phyloP scores from a whole-genome alignment of 148 eudicot species.

The Amaranthus hypochondriacus region DNA sequence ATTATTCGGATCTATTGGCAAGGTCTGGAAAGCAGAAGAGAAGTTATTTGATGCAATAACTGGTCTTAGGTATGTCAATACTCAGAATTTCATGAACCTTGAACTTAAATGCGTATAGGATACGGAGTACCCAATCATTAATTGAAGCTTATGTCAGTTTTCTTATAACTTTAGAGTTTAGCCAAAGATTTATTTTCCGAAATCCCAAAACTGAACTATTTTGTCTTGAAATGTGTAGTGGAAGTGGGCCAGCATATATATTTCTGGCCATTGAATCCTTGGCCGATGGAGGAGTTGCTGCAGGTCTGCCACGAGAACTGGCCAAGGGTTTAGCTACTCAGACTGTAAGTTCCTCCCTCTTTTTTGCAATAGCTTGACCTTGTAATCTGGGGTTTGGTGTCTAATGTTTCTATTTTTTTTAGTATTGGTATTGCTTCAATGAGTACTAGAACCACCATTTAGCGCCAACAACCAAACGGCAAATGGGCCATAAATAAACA shows the following conservation, averaged over 20 bases:
- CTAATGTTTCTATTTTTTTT: not conserved
- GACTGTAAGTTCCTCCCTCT: slow-evolving; percentile 51
- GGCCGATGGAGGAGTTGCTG: slow-evolving; percentile 99
- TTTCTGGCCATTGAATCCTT: slow-evolving; percentile 89
- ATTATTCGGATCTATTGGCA: slow-evolving; percentile 85
- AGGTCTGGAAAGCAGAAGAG: slow-evolving; percentile 88
- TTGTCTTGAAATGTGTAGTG: slow-evolving; percentile 42
- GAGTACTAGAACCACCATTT: not conserved
- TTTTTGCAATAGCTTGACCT: not conserved
- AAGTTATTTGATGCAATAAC: slow-evolving; percentile 86
- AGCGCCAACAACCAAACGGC: too few species aligned
- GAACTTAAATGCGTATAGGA: not conserved
- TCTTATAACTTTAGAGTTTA: not conserved
- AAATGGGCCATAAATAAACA: too few species aligned
- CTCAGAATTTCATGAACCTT: not conserved
- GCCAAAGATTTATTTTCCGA: slow-evolving; percentile 1
- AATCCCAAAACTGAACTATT: not conserved
- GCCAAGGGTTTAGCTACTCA: slow-evolving; percentile 89
- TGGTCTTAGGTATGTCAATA: slow-evolving; percentile 62
- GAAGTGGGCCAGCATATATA: slow-evolving; percentile 94
- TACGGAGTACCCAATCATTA: not conserved
- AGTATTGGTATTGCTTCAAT: not conserved
- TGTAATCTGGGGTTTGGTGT: not conserved
- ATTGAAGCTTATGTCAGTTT: not conserved
- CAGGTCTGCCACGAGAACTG: slow-evolving; percentile 87